Evolutionary conservation across 1,284 basidiomycete species (phyloP).

Genomic region (Puccinia triticina): DNA sequence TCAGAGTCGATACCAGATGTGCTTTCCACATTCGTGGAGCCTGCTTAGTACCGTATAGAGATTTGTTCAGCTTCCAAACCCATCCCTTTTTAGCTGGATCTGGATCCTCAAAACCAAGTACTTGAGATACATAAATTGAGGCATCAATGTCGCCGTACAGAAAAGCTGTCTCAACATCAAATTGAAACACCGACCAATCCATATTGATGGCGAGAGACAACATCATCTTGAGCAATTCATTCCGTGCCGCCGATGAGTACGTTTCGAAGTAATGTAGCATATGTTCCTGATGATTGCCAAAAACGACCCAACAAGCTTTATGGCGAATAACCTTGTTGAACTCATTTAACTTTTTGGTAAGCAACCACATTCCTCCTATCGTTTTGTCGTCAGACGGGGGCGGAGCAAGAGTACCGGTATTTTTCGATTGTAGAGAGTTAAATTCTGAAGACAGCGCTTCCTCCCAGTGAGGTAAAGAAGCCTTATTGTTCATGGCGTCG

Average conservation of each 20-base stretch:
- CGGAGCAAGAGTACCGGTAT: conserved; percentile 12
- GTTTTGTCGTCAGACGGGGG: conserved; percentile 4
- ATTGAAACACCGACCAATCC: neutral
- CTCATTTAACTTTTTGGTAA: too few relatives aligned
- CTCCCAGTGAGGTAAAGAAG: neutral
- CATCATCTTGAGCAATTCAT: too few relatives aligned
- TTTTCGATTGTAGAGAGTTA: neutral
- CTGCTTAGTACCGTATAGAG: neutral
- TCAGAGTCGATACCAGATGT: neutral
- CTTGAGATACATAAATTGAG: conserved; percentile 4
- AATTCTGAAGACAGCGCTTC: conserved; percentile 13
- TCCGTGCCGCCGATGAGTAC: too few relatives aligned
- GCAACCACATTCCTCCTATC: too few relatives aligned
- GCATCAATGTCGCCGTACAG: conserved; percentile 29
- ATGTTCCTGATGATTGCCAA: too few relatives aligned
- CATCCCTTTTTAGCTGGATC: neutral
- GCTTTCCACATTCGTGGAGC: neutral
- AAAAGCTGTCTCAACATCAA: conserved; percentile 20
- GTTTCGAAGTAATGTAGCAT: too few relatives aligned
- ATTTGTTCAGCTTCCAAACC: neutral
- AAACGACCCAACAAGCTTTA: too few relatives aligned
- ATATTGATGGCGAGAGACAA: neutral
- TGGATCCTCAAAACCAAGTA: conserved; percentile 17
- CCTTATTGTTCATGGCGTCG: neutral
- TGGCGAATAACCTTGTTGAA: too few relatives aligned